Base-by-base conservation (phyloP, 306 rosid genomes). In the Vigna reflexopilosa region DNA sequence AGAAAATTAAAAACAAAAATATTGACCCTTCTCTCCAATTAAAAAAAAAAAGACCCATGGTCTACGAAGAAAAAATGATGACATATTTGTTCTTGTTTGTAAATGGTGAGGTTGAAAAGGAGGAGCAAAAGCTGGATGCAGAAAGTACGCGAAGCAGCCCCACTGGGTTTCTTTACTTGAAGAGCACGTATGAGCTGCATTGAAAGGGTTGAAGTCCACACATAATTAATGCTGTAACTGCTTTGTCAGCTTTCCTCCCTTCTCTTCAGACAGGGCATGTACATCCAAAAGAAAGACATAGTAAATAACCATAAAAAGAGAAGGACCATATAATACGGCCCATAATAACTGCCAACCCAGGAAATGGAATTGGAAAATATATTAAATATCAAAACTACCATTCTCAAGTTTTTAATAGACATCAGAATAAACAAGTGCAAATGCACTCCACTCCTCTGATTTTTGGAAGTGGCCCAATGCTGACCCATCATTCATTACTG, bases 271-370 rank as follows among this genome's bases (percentile, higher is more conserved):
- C 50, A 42, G 42, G 50, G 36, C 45, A 20, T 44, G 38, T 42
- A 56, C 17, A 68, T 48, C 36, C 71, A 17, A 49, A 36, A 20
- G 8, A 49, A 32, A 38, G 66, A 76, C 73, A 65, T 15, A 36
- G 80, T 64, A 75, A 62, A 30, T 75, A 48, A 76, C 55, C 24
- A 59, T 66, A 72, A 65, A 36, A 73, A 72, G 67, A 26, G 16
- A 64, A 80, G 76, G 76, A 17, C 75, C 55, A 73, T 61, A 56
- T 36, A 56, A 24, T 49, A 34, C 26, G 66, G 68, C 68, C 30
- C 52, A 65, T 65, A 44, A 66, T 66, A 44, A 66, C 45, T 45
- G 10, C 49, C 69, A 63, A 63, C 11, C 22, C 56, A 56, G 49
- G 56, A 70, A 68, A 68, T 56, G 49, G 6, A 32, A 45, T 30